Percentiles rank a stretch among this genome's conserved stretches.
These are phyloP conservation scores for Backusella circina DNA, from an alignment of 192 early-diverging fungal genomes.

Conservation along the genomic window DNA sequence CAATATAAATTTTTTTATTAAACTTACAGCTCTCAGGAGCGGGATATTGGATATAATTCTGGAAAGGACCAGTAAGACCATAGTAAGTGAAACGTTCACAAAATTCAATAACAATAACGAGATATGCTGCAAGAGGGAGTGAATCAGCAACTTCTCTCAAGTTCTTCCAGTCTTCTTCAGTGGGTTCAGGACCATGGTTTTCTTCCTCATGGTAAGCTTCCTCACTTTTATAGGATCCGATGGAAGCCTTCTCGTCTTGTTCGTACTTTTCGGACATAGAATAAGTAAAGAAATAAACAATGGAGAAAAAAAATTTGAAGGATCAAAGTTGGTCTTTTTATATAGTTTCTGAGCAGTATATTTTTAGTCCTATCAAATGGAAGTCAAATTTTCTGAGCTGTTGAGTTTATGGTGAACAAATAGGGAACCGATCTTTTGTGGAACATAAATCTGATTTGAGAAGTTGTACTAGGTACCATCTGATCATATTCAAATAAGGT, in stretches of 20 bases:
- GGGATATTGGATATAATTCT: constrained; percentile 52
- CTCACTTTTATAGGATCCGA: constrained; percentile 27
- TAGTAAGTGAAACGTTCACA: constrained; percentile 66
- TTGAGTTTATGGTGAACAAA: background rate
- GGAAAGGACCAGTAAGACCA: constrained; percentile 55
- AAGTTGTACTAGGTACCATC: background rate
- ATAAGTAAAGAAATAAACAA: background rate
- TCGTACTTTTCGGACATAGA: background rate
- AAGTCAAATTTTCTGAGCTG: background rate
- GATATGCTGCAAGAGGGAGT: constrained; percentile 49
- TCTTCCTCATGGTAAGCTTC: constrained; percentile 33
- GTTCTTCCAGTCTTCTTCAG: constrained; percentile 49
- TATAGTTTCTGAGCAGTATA: background rate
- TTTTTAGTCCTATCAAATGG: background rate
- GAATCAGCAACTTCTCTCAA: constrained; percentile 56
- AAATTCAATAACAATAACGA: constrained; percentile 55
- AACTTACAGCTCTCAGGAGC: constrained; percentile 32
- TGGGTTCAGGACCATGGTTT: constrained; percentile 48
- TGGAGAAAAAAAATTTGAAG: background rate
- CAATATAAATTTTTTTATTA: background rate
- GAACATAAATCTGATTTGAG: background rate
- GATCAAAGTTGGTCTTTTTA: background rate
- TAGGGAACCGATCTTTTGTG: background rate
- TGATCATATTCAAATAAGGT: background rate
- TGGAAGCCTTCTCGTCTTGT: background rate